Conservation (phyloP, 805 yeast genomes). For the Ogataea sp. region DNA sequence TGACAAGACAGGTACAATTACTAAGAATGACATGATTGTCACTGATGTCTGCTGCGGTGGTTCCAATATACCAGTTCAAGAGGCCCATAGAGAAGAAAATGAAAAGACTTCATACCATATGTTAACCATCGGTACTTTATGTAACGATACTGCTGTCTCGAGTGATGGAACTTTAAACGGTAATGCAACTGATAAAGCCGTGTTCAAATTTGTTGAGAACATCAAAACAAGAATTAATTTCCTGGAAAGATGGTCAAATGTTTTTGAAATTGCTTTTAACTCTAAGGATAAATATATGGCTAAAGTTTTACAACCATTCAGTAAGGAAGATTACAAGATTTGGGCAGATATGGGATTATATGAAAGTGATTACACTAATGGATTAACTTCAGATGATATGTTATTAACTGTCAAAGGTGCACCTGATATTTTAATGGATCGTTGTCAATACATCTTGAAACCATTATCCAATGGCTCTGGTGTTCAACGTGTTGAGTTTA, state of each 20-base stretch:
- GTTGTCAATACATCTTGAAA: conserved; percentile 12
- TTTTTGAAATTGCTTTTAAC: conserved; percentile 31
- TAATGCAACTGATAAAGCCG: conserved; percentile 42
- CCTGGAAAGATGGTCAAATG: conserved; percentile 15
- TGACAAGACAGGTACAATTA: conserved; percentile 72
- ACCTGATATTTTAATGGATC: conserved; percentile 32
- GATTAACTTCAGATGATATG: background rate
- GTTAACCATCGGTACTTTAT: conserved; percentile 15
- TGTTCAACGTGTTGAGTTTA: conserved; percentile 8
- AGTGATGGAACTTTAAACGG: conserved; percentile 25
- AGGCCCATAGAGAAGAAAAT: conserved; percentile 8
- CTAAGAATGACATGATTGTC: conserved; percentile 43
- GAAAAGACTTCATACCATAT: conserved; percentile 27
- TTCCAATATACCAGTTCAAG: conserved; percentile 16
- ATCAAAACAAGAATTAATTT: conserved; percentile 6
- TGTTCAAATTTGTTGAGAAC: conserved; percentile 28
- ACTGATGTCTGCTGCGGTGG: conserved; percentile 20
- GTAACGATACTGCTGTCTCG: conserved; percentile 1
- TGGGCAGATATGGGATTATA: background rate
- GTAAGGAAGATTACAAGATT: conserved; percentile 13
- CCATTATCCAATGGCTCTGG: conserved; percentile 5
- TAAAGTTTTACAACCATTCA: conserved; percentile 21
- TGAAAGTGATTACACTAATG: background rate
- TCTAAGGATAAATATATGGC: conserved; percentile 38
- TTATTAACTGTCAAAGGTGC: conserved; percentile 27